Conservation (phyloP, 2,329 filamentous ascomycete species). For the Colletotrichum tropicale region DNA sequence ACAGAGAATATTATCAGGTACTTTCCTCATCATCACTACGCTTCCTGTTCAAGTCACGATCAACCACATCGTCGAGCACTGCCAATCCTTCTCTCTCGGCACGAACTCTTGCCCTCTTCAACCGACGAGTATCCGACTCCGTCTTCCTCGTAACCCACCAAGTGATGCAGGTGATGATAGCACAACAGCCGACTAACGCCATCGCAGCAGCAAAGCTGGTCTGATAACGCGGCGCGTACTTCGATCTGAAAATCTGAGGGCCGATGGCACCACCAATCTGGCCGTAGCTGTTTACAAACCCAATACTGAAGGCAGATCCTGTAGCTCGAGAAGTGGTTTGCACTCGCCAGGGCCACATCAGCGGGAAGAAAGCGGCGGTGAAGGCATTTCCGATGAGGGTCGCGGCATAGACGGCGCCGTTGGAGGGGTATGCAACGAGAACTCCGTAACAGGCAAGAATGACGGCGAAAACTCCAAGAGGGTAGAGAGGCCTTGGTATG, state of each 20-base stretch:
- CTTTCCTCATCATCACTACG: background rate
- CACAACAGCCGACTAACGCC: slow-evolving; percentile 46
- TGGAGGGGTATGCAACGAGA: slow-evolving; percentile 47
- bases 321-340: slow-evolving; percentile 50
- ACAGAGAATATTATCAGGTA: background rate
- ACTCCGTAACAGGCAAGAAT: slow-evolving; percentile 50
- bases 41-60: slow-evolving; percentile 21
- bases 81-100: slow-evolving; percentile 44
- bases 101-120: slow-evolving; percentile 44
- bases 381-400: slow-evolving; percentile 48
- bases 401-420: slow-evolving; percentile 50
- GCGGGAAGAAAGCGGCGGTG: slow-evolving; percentile 47
- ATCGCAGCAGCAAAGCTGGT: slow-evolving; percentile 47
- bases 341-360: slow-evolving; percentile 59
- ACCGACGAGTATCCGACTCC: slow-evolving; percentile 46
- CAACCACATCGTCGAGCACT: slow-evolving; percentile 46
- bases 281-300: slow-evolving; percentile 54
- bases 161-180: slow-evolving; percentile 41
- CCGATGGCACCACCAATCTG: slow-evolving; percentile 54
- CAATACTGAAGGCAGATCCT: slow-evolving; percentile 54
- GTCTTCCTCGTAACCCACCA: slow-evolving; percentile 50
- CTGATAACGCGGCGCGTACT: slow-evolving; percentile 50
- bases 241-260: slow-evolving; percentile 48
- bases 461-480: slow-evolving; percentile 44
- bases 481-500: slow-evolving; percentile 47